phyloP scores from a whole-genome alignment of 768 basidiomycete species.

The Galerina marginata region DNA sequence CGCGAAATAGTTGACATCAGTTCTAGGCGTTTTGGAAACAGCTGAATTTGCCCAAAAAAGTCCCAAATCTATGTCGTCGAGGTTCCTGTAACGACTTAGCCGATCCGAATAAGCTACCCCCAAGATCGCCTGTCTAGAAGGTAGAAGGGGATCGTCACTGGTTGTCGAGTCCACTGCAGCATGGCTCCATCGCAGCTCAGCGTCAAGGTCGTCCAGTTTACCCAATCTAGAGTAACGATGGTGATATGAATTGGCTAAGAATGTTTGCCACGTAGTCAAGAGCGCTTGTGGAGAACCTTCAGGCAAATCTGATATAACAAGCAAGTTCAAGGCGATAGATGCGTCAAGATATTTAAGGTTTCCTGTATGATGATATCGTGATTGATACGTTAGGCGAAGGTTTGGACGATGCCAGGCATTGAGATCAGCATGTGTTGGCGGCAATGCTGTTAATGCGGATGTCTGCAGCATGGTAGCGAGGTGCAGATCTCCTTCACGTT shows the following conservation, averaged over 20 bases:
- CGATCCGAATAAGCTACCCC: slow-evolving; percentile 2
- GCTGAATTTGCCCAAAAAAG: slow-evolving; percentile 12
- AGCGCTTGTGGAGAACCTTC: not conserved
- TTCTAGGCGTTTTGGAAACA: not conserved
- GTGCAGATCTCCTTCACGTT: slow-evolving; percentile 11
- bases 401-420: slow-evolving; percentile 18
- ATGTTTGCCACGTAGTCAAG: slow-evolving; percentile 8
- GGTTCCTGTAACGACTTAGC: not conserved
- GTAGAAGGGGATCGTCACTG: not conserved
- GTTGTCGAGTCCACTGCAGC: slow-evolving; percentile 3
- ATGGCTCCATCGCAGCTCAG: not conserved
- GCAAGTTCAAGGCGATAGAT: slow-evolving; percentile 7
- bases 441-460: slow-evolving; percentile 9
- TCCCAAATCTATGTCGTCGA: slow-evolving; percentile 10
- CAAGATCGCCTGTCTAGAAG: not conserved
- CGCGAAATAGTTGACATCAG: not conserved
- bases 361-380: slow-evolving; percentile 7
- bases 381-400: slow-evolving; percentile 2
- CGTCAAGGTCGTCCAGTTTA: not conserved
- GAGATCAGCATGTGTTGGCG: slow-evolving; percentile 10
- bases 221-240: not conserved
- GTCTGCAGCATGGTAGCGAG: slow-evolving; percentile 15
- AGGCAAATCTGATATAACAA: slow-evolving; percentile 3
- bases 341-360: slow-evolving; percentile 13
- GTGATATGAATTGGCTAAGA: slow-evolving; percentile 10